Conservation (phyloP, 495 filamentous ascomycete species). For the Lichina pygmaea region DNA sequence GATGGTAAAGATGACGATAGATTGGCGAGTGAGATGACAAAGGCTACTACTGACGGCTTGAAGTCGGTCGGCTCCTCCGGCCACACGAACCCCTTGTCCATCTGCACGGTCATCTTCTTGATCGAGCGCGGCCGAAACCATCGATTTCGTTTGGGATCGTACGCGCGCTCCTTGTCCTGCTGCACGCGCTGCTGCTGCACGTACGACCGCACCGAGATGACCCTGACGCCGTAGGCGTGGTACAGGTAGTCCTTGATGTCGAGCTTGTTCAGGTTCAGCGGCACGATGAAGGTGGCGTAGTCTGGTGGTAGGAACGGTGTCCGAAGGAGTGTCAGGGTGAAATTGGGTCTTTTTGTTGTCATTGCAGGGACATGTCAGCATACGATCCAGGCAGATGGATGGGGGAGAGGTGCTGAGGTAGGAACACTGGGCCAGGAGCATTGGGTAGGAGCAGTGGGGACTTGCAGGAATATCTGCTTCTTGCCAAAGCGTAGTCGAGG, state of each 20-base stretch:
- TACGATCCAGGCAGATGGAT: neutral
- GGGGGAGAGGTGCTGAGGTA: neutral
- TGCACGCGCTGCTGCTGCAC: slow-evolving; percentile 39
- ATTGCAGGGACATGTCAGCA: neutral
- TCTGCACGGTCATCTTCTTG: slow-evolving; percentile 82
- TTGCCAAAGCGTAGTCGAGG: slow-evolving; percentile 6
- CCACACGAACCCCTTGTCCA: slow-evolving; percentile 64
- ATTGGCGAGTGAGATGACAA: neutral
- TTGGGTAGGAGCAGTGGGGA: neutral
- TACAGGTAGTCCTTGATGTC: slow-evolving; percentile 76
- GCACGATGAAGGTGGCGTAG: slow-evolving; percentile 63
- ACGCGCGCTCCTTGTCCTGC: slow-evolving; percentile 14
- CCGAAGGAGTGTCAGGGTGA: slow-evolving; percentile 48
- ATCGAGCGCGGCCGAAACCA: slow-evolving; percentile 30
- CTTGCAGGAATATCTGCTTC: slow-evolving; percentile 15
- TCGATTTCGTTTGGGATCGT: slow-evolving; percentile 10
- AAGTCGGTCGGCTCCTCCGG: slow-evolving; percentile 34
- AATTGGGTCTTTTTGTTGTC: slow-evolving; percentile 32
- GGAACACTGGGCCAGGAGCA: neutral
- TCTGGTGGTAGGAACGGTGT: slow-evolving; percentile 42
- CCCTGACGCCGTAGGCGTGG: slow-evolving; percentile 41
- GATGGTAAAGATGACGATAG: neutral
- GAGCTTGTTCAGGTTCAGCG: slow-evolving; percentile 71
- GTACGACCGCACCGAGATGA: slow-evolving; percentile 46
- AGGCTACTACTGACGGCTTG: slow-evolving; percentile 18